phyloP scores from a whole-genome alignment of 495 filamentous ascomycete species.

The Hypoxylon cercidicola region DNA sequence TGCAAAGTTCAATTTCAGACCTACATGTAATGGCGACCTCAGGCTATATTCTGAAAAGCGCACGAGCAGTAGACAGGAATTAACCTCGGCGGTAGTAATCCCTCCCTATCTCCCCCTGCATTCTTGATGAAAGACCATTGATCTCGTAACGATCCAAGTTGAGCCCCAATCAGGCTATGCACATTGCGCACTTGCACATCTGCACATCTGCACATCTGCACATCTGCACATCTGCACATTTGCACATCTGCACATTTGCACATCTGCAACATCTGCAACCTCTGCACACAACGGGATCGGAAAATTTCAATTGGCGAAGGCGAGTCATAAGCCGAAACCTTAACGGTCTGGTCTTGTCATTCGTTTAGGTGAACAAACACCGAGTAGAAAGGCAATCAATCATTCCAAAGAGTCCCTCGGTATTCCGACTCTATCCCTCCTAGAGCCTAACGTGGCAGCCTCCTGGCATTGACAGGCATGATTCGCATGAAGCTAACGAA shows the following conservation, averaged over 20 bases:
- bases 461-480: slow-evolving; percentile 26
- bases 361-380: too few species aligned
- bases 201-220: too few species aligned
- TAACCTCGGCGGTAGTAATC: slow-evolving; percentile 7
- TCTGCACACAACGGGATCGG: slow-evolving; percentile 10
- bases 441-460: slow-evolving; percentile 14
- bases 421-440: background rate
- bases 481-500: slow-evolving; percentile 32
- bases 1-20: slow-evolving; percentile 5
- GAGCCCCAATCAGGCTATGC: slow-evolving; percentile 29
- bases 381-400: too few species aligned
- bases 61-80: slow-evolving; percentile 10
- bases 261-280: too few species aligned
- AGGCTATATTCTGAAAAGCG: slow-evolving; percentile 26
- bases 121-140: background rate
- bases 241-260: too few species aligned
- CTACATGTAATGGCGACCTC: slow-evolving; percentile 14
- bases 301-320: slow-evolving; percentile 19
- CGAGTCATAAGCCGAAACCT: slow-evolving; percentile 29
- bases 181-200: background rate
- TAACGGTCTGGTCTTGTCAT: slow-evolving; percentile 6
- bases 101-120: too few species aligned
- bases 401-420: background rate
- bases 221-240: too few species aligned
- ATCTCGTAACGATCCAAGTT: slow-evolving; percentile 16